Evolutionary conservation across 352 stramenopile species (phyloP).

Genomic region (Saprolegnia parasitica): DNA sequence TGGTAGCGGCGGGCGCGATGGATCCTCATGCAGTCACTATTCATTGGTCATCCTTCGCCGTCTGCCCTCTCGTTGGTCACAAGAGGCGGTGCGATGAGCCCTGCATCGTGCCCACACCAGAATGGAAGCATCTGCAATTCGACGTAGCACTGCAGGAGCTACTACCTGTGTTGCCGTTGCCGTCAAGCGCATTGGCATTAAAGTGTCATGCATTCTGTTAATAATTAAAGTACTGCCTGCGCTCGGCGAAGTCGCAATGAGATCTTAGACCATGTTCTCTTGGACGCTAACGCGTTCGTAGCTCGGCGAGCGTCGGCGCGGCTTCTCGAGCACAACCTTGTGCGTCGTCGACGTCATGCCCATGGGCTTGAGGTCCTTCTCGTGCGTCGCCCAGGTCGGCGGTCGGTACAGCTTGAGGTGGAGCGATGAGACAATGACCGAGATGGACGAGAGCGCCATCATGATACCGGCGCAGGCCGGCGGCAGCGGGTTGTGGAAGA

Average conservation of each 20-base stretch:
- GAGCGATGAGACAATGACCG: constrained; percentile 78
- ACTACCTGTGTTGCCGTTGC: not conserved
- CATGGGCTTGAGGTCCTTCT: constrained; percentile 4
- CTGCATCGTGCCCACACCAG: too few species aligned
- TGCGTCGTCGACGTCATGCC: not conserved
- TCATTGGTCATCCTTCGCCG: too few species aligned
- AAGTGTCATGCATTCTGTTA: not conserved
- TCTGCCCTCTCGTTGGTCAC: too few species aligned
- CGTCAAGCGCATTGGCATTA: not conserved
- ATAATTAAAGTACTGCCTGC: not conserved
- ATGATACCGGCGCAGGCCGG: constrained; percentile 77
- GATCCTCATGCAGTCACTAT: too few species aligned
- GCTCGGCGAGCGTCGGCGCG: not conserved
- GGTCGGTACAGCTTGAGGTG: constrained; percentile 73
- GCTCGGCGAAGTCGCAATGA: too few species aligned
- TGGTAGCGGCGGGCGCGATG: too few species aligned
- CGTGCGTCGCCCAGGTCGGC: constrained; percentile 29
- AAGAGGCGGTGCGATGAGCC: too few species aligned
- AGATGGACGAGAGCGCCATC: constrained; percentile 87
- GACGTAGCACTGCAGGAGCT: too few species aligned
- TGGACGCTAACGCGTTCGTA: constrained; percentile 6
- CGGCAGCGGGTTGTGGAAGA: constrained; percentile 80
- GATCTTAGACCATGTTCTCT: constrained; percentile 17
- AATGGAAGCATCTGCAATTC: too few species aligned
- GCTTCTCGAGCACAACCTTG: not conserved